Conservation (phyloP, 495 filamentous ascomycete genomes). For the Trichocladium uniseriatum region DNA sequence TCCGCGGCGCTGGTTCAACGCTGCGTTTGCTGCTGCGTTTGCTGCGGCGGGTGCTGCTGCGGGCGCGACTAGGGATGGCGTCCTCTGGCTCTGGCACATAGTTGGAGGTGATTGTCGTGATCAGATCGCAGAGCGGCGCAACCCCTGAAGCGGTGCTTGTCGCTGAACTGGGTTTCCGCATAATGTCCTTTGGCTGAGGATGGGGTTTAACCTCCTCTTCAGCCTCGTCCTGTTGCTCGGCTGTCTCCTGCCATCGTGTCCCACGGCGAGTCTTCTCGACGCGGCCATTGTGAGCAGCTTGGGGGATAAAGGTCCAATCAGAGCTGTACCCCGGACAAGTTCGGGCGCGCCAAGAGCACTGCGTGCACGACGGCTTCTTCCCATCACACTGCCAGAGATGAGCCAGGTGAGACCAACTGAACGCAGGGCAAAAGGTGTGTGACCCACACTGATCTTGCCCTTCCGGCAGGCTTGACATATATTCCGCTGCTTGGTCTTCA, state of each 20-base stretch:
- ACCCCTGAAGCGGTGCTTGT: neutral
- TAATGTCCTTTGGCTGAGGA: too few relatives aligned
- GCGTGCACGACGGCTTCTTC: conserved; percentile 13
- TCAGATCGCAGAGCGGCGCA: conserved; percentile 8
- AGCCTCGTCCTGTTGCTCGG: too few relatives aligned
- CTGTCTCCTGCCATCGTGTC: neutral
- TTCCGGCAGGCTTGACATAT: conserved; percentile 18
- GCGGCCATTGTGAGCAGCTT: neutral
- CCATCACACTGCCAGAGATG: conserved; percentile 23
- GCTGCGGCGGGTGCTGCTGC: too few relatives aligned
- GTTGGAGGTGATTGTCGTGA: conserved; percentile 8
- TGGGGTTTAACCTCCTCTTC: too few relatives aligned
- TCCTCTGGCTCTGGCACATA: conserved; percentile 11
- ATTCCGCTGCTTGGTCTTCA: conserved; percentile 18
- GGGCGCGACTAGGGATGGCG: too few relatives aligned
- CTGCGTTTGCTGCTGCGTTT: too few relatives aligned
- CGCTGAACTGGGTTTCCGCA: neutral
- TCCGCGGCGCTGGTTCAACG: conserved; percentile 17
- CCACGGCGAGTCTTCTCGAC: neutral
- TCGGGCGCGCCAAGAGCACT: too few relatives aligned
- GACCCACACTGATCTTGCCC: conserved; percentile 19
- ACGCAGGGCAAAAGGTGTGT: neutral
- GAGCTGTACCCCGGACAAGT: too few relatives aligned
- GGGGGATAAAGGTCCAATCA: conserved; percentile 21
- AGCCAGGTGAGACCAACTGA: neutral